Evolutionary conservation across 179 eudicot species (phyloP).

Genomic region (Vitellaria paradoxa): DNA sequence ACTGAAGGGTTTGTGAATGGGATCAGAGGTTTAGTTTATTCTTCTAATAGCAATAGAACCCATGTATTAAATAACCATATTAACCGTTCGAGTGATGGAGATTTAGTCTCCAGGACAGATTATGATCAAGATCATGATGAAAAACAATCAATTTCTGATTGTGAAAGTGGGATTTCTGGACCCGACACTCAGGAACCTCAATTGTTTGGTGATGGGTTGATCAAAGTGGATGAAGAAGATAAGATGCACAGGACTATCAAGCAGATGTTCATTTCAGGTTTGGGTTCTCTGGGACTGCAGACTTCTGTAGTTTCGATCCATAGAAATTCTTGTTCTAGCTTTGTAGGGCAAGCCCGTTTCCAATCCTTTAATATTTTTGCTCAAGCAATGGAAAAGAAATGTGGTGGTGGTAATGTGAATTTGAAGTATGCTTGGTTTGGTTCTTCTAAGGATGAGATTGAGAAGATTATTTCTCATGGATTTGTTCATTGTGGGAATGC

Average conservation of each 20-base stretch:
- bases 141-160: constrained; percentile 38
- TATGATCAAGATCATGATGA: background rate
- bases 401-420: background rate
- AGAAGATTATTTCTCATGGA: no score
- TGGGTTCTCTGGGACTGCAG: constrained; percentile 24
- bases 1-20: background rate
- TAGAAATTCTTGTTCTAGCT: constrained; percentile 35
- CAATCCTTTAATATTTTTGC: constrained; percentile 44
- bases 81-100: background rate
- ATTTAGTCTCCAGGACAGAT: background rate
- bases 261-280: constrained; percentile 33
- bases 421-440: no score
- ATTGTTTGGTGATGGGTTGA: constrained; percentile 17
- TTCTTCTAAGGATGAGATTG: no score
- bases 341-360: constrained; percentile 36
- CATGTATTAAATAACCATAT: background rate
- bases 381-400: constrained; percentile 38
- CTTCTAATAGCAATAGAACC: background rate
- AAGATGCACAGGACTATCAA: constrained; percentile 34
- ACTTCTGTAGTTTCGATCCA: constrained; percentile 33
- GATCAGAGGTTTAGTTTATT: constrained; percentile 6
- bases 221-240: constrained; percentile 38
- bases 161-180: constrained; percentile 57
- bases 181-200: constrained; percentile 1
- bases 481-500: no score